phyloP scores from a whole-genome alignment of 345 rosid genomes.

The Gossypium stocksii region DNA sequence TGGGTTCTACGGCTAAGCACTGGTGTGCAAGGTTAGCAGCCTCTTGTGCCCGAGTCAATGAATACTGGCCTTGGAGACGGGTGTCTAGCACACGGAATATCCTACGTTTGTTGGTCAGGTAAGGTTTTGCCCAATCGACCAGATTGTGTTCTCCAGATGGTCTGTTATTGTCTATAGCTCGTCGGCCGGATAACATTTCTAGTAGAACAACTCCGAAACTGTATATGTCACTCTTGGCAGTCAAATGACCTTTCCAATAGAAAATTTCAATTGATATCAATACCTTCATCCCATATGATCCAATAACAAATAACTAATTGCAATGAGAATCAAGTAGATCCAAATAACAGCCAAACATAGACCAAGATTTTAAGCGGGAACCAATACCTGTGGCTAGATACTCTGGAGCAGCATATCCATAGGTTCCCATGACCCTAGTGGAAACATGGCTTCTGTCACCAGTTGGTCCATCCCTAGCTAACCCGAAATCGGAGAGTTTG shows the following conservation, averaged over 20 bases:
- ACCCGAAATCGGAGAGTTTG: conserved; percentile 92
- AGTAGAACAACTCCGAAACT: conserved; percentile 87
- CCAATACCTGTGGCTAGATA: conserved; percentile 79
- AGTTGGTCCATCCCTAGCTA: conserved; percentile 93
- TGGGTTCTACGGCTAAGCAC: conserved; percentile 62
- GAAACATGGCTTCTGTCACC: conserved; percentile 90
- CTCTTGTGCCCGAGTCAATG: conserved; percentile 50
- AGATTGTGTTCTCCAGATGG: conserved; percentile 82
- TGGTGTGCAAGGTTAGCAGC: conserved; percentile 59
- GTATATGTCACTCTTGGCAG: conserved; percentile 76
- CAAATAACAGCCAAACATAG: too few species aligned
- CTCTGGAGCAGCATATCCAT: conserved; percentile 98
- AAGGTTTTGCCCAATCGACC: conserved; percentile 92
- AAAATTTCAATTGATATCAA: conserved; percentile 15
- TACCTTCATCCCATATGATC: not conserved
- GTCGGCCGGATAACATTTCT: conserved; percentile 76
- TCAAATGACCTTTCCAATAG: conserved; percentile 65
- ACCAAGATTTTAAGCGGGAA: not conserved
- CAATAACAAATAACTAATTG: too few species aligned
- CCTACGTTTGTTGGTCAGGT: conserved; percentile 73
- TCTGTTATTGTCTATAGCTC: conserved; percentile 80
- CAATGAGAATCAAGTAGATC: not conserved
- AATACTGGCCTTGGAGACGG: conserved; percentile 75
- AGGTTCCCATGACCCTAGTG: conserved; percentile 86
- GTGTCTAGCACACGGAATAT: conserved; percentile 64